Evolutionary conservation across 441 rosid genomes (phyloP), one percentile per base, ranked within the genome.

Genomic region (Arabidopsis hybrid): DNA sequence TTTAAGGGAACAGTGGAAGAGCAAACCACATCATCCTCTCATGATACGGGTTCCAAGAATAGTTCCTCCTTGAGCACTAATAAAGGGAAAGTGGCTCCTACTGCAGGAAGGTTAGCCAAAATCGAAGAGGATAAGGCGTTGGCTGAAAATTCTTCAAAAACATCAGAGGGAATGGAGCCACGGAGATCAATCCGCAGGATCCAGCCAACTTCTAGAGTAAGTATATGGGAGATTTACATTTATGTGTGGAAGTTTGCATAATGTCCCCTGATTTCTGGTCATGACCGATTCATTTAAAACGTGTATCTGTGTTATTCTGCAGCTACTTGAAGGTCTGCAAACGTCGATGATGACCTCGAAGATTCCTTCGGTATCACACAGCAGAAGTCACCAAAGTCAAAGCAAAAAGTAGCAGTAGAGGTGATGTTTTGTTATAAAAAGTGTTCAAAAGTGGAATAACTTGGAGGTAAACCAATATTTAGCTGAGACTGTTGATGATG

Each of bases 171-270:
- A 42, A 62, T 63, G 65, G 99, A 93, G 84, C 97, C 96, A 40
- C 94, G 99, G 13, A 85, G 99, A 80, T 96, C 98, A 69, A 79
- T 76, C 60, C 97, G 98, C 62, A 88, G 90, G 83, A 96, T 96
- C 75, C 97, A 91, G 82, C 99, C 99, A 64, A 96, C 99, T n/a
- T 96, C 97, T 60, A 89, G 96, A 79, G 99, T 93, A 83, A 86
- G 97, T 73, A 9, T 13, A 29, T 50, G 42, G 7, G 65, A 55
- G n/a, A 32, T 21, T 8, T 46, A 8, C 60, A 38, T 36, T 34
- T 3, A 21, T 60, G 52, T 13, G 7, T 46, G 11, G 53, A 47
- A 60, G 39, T 63, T 6, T 43, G 56, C 70, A 16, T 62, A 39
- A 18, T 40, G 9, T 18, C 34, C 34, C 66, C 56, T 55, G 8